A percentile compares a stretch with the other conserved stretches of the same genome.
Evolutionary conservation across 164 flowering plant genomes (phyloP).

Genomic region (Tinospora cordifolia): DNA sequence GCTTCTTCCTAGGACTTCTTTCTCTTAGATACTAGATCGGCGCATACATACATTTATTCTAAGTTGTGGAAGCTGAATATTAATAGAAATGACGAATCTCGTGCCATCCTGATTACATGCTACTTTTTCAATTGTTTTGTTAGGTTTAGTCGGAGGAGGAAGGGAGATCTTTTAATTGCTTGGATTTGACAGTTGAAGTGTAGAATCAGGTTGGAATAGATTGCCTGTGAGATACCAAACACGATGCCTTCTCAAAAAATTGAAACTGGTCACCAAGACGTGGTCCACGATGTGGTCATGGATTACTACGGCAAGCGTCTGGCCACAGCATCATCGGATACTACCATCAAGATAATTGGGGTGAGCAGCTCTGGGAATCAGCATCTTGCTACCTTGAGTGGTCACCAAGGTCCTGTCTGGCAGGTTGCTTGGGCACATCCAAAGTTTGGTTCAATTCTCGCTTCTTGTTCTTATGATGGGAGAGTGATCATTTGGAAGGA

Average conservation of each 20-base stretch:
- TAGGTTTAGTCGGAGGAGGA: too few species aligned
- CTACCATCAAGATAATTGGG: slow-evolving; percentile 32
- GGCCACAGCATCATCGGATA: slow-evolving; percentile 37
- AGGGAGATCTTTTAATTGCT: too few species aligned
- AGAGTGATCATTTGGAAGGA: slow-evolving; percentile 43
- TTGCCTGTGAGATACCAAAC: background rate
- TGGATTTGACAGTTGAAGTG: background rate
- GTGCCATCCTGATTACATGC: too few species aligned
- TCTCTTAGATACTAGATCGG: too few species aligned
- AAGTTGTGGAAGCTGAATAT: too few species aligned
- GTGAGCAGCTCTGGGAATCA: slow-evolving; percentile 24
- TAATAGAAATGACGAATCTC: too few species aligned
- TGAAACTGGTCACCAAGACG: slow-evolving; percentile 36
- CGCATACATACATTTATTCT: too few species aligned
- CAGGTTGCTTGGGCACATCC: slow-evolving; percentile 47
- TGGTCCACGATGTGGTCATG: slow-evolving; percentile 37
- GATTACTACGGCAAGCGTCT: slow-evolving; percentile 39
- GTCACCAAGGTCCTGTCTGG: slow-evolving; percentile 48
- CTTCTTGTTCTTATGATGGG: slow-evolving; percentile 41
- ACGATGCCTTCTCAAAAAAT: slow-evolving; percentile 39
- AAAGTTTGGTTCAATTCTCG: slow-evolving; percentile 34
- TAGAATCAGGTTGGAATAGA: background rate
- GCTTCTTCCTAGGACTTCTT: too few species aligned
- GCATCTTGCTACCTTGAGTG: slow-evolving; percentile 31
- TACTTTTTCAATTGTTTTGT: too few species aligned